Percentiles rank a stretch among this genome's conserved stretches.
phyloP scores from a whole-genome alignment of 2,329 filamentous ascomycete genomes.

The Myriosclerotinia scirpicola region DNA sequence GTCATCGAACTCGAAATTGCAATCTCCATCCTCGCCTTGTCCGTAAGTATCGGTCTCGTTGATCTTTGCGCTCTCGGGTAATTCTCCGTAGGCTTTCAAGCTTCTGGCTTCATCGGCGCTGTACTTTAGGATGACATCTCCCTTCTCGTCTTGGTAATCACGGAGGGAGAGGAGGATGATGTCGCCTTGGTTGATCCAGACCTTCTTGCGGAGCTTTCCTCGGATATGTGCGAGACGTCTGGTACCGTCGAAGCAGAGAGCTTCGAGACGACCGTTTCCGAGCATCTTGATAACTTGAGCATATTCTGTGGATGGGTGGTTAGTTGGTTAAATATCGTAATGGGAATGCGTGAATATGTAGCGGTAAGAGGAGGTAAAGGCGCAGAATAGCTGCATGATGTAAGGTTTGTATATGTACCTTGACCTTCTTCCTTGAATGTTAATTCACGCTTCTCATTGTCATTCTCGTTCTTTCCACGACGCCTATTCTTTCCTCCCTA shows the following conservation, averaged over 20 bases:
- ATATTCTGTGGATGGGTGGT: conserved; percentile 55
- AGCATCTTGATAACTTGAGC: conserved; percentile 94
- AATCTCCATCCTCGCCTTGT: conserved; percentile 89
- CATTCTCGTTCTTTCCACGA: conserved; percentile 98
- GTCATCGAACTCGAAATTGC: conserved; percentile 98
- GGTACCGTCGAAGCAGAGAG: conserved; percentile 87
- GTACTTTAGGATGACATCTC: conserved; percentile 93
- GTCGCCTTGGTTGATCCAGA: conserved; percentile 99
- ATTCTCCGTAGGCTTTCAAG: conserved; percentile 94
- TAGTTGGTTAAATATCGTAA: conserved; percentile 40
- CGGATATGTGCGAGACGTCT: conserved; percentile 84
- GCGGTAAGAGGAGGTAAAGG: conserved; percentile 16
- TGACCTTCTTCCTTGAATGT: conserved; percentile 99
- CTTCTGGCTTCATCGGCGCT: conserved; percentile 91
- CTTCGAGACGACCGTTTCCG: conserved; percentile 90
- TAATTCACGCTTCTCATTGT: conserved; percentile 98
- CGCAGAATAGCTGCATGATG: neutral
- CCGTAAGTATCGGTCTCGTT: conserved; percentile 98
- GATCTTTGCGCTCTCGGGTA: conserved; percentile 98
- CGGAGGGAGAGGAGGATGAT: conserved; percentile 86
- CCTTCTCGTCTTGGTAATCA: conserved; percentile 93
- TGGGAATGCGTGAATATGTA: conserved; percentile 40
- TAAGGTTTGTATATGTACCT: conserved; percentile 48
- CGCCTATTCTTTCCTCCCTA: conserved; percentile 97
- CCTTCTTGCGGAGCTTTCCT: conserved; percentile 98